Conservation (phyloP, 352 stramenopile genomes). For the Globisporangium mamillatum region DNA sequence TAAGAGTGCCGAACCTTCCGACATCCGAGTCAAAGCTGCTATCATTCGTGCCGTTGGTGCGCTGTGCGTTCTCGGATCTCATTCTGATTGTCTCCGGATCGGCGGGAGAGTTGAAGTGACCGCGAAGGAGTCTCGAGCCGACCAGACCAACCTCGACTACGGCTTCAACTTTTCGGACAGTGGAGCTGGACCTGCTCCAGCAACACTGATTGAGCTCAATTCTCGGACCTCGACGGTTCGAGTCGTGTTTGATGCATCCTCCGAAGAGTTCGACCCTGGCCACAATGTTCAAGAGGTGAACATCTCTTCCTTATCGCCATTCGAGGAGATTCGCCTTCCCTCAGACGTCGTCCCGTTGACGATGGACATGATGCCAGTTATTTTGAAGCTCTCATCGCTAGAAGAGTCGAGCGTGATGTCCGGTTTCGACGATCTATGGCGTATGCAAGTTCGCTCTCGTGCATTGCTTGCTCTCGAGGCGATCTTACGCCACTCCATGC, state of each 20-base stretch:
- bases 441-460: constrained; percentile 82
- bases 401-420: constrained; percentile 64
- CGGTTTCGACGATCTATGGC: constrained; percentile 77
- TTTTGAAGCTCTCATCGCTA: constrained; percentile 75
- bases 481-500: constrained; percentile 56
- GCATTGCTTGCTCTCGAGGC: constrained; percentile 76
- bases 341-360: constrained; percentile 46
- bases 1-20: constrained; percentile 27
- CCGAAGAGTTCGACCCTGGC: constrained; percentile 64
- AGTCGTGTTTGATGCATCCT: constrained; percentile 74
- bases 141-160: constrained; percentile 41
- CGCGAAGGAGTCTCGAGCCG: constrained; percentile 32
- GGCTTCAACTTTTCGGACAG: constrained; percentile 44
- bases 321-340: constrained; percentile 76
- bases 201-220: constrained; percentile 79
- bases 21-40: constrained; percentile 65
- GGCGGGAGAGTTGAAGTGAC: constrained; percentile 73
- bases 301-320: constrained; percentile 57
- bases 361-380: constrained; percentile 79
- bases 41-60: constrained; percentile 81
- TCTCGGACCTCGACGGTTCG: constrained; percentile 57
- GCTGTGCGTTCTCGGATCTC: constrained; percentile 78
- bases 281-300: constrained; percentile 86
- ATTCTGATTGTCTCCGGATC: constrained; percentile 82
- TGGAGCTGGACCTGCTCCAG: constrained; percentile 39